Evolutionary conservation across 176 grass and related monocot species (phyloP).

Genomic region (Lolium perenne): DNA sequence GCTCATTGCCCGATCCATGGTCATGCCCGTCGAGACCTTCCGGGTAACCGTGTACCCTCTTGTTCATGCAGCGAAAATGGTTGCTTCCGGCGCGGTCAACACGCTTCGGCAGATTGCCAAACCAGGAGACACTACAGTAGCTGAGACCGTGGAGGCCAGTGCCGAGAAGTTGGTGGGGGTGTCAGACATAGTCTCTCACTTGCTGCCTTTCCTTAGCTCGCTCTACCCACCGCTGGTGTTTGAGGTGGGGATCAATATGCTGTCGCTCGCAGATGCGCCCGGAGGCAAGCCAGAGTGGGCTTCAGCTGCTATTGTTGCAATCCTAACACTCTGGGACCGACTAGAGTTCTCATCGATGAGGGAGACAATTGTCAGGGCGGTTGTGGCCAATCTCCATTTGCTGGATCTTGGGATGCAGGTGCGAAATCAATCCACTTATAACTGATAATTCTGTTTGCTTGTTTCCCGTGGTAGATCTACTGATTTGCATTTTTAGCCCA

Average conservation of each 20-base stretch:
- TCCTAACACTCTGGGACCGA: conserved; percentile 89
- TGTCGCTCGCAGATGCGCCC: conserved; percentile 84
- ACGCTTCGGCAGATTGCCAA: conserved; percentile 67
- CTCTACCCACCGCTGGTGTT: conserved; percentile 85
- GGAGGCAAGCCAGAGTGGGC: conserved; percentile 99
- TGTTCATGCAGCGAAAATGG: conserved; percentile 84
- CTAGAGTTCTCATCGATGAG: conserved; percentile 97
- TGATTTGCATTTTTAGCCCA: neutral
- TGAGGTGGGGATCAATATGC: conserved; percentile 99
- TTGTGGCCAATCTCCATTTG: conserved; percentile 96
- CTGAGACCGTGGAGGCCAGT: conserved; percentile 49
- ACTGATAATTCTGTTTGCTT: conserved; percentile 12
- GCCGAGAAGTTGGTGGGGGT: conserved; percentile 93
- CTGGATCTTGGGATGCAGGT: conserved; percentile 99
- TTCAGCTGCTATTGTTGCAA: conserved; percentile 89
- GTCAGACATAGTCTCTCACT: conserved; percentile 85
- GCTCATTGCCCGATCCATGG: conserved; percentile 77
- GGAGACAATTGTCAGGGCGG: conserved; percentile 92
- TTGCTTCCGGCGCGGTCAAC: conserved; percentile 84
- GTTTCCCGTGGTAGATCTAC: neutral
- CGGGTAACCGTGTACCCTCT: conserved; percentile 81
- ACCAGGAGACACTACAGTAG: conserved; percentile 55
- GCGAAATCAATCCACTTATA: neutral
- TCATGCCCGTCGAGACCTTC: conserved; percentile 93
- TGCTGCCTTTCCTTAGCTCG: conserved; percentile 94